Percentiles rank a stretch among this genome's conserved stretches.
These are phyloP conservation scores for Plasmodium coatneyi DNA, from an alignment of 169 alveolate genomes.

Conservation along the genomic window DNA sequence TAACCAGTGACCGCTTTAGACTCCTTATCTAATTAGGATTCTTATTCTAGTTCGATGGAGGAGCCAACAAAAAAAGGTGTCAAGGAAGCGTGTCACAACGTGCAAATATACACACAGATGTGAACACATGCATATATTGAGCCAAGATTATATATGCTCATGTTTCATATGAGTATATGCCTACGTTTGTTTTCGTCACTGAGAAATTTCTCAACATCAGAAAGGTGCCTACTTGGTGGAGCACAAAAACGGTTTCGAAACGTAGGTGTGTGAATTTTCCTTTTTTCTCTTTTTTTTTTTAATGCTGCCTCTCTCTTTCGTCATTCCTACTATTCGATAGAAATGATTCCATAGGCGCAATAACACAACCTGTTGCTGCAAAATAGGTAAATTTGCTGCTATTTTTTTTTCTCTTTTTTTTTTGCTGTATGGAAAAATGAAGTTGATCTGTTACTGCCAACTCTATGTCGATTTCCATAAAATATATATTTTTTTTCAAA, in stretches of 20 bases:
- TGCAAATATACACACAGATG: neutral
- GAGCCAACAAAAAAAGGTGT: neutral
- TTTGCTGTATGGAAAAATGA: neutral
- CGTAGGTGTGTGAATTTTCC: neutral
- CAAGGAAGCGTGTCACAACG: neutral
- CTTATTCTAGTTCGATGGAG: neutral
- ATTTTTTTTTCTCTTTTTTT: neutral
- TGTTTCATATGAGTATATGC: neutral
- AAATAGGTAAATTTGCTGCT: neutral
- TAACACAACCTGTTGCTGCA: neutral
- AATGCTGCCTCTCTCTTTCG: neutral
- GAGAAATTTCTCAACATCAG: neutral
- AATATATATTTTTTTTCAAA: neutral
- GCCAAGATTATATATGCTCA: neutral
- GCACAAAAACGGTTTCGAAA: neutral
- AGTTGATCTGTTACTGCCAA: slow-evolving; percentile 4
- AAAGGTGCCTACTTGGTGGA: neutral
- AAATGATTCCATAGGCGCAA: neutral
- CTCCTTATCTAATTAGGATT: neutral
- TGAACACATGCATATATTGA: neutral
- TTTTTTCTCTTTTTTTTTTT: no score
- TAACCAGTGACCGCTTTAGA: neutral
- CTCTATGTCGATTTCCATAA: neutral
- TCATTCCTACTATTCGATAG: neutral
- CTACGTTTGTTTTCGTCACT: neutral